Base-by-base conservation (phyloP, 2,329 filamentous ascomycete genomes). In the Xylaria sp. region DNA sequence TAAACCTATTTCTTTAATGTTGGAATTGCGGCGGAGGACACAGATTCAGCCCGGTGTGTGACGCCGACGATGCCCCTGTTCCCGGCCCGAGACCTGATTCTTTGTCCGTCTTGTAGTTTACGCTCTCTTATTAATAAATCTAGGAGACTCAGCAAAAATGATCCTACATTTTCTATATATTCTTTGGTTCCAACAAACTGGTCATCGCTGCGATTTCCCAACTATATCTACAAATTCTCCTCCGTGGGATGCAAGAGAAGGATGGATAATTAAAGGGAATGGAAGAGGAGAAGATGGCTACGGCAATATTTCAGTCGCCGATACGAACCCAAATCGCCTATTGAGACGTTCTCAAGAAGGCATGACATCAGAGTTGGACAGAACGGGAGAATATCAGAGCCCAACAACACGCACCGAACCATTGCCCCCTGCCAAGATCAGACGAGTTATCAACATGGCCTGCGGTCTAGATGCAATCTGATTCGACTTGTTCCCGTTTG, bases 21-120 rank as follows among this genome's bases (percentile, higher is more conserved):
- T 37, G 34, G 34, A n/a, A 34, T 12, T 41, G 20, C 50, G 50
- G 39, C 41, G 52, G 25, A 46, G 57, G 41, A 44, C 39, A 65
- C 28, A 59, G 13, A 48, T 15, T 48, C 18, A 20, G 15, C 20
- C 59, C 66, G 61, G 66, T 15, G 28, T 51, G n/a, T 44, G 15
- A 6, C 25, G 48, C 50, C 56, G 41, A 50, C 9, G 23, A 39
- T 41, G 25, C 32, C 58, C 34, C 41, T 58, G 32, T 23, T n/a
- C 13, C 52, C 63, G 66, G 63, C 63, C 66, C 63, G 63, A 57
- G n/a, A 23, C 15, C 25, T 20, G 6, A 39, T n/a, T 20, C 15
- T 60, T 25, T 9, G 13, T 28, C 8, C 15, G 55, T 41, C 44
- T 18, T 9, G 10, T 5, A 12, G 18, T 34, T 23, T n/a, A 9